Conservation (phyloP, 805 yeast species). For the Lipomyces sp. region DNA sequence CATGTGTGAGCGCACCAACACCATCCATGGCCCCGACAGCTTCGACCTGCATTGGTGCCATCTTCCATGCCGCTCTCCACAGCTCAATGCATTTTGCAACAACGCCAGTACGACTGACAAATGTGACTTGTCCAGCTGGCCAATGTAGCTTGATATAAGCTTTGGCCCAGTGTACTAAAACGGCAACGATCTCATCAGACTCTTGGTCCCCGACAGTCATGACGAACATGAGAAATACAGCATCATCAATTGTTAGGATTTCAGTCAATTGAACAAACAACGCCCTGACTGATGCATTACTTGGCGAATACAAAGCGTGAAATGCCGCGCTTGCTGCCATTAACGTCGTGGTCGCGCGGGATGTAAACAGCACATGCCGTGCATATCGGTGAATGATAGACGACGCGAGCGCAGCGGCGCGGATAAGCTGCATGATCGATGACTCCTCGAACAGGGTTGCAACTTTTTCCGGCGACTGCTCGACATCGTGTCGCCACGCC, state of each 20-base stretch:
- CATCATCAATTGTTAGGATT: constrained; percentile 3
- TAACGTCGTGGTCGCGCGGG: constrained; percentile 11
- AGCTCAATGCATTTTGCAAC: constrained; percentile 20
- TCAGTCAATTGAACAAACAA: constrained; percentile 17
- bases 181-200: constrained; percentile 6
- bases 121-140: constrained; percentile 26
- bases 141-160: constrained; percentile 18
- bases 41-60: constrained; percentile 4
- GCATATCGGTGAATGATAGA: constrained; percentile 9
- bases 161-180: constrained; percentile 20
- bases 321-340: constrained; percentile 18
- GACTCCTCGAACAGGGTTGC: neutral
- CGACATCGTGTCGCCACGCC: neutral
- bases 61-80: constrained; percentile 11
- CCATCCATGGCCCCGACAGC: constrained; percentile 3
- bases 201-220: constrained; percentile 11
- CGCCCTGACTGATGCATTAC: constrained; percentile 19
- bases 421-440: constrained; percentile 1
- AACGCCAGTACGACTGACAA: neutral
- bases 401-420: constrained; percentile 5
- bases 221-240: neutral
- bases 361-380: constrained; percentile 1
- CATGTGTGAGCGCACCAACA: constrained; percentile 13
- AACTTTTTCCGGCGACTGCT: neutral
- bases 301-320: constrained; percentile 22